Percentiles rank a stretch among this genome's conserved stretches.
phyloP scores from a whole-genome alignment of 345 rosid genomes.

The Dimocarpus longan region DNA sequence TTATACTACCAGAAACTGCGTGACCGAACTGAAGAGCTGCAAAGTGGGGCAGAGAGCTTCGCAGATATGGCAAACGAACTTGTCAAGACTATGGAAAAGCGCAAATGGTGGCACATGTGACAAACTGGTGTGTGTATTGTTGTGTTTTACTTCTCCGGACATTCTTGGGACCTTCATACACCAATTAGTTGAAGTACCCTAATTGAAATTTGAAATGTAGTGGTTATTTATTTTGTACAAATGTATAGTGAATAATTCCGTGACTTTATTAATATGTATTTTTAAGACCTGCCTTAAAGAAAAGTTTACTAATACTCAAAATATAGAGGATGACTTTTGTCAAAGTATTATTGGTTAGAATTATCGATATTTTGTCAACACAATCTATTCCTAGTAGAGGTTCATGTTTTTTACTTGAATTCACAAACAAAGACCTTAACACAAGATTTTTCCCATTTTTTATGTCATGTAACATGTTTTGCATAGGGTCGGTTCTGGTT shows the following conservation, averaged over 20 bases:
- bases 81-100: constrained; percentile 82
- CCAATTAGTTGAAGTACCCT: constrained; percentile 2
- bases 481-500: neutral
- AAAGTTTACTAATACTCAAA: neutral
- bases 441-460: too few relatives aligned
- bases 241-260: neutral
- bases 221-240: neutral
- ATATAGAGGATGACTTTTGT: neutral
- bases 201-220: neutral
- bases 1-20: constrained; percentile 62
- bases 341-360: neutral
- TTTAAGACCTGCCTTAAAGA: neutral
- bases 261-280: neutral
- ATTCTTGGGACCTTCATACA: neutral
- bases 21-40: constrained; percentile 75
- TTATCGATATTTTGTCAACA: too few relatives aligned
- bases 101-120: constrained; percentile 86
- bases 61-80: constrained; percentile 78
- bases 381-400: too few relatives aligned
- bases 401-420: too few relatives aligned
- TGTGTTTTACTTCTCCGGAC: neutral
- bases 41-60: constrained; percentile 73
- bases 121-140: neutral
- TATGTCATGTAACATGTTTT: neutral
- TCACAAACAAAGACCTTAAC: too few relatives aligned